Base-by-base conservation (phyloP, 345 rosid species). In the Gossypium arboreum region DNA sequence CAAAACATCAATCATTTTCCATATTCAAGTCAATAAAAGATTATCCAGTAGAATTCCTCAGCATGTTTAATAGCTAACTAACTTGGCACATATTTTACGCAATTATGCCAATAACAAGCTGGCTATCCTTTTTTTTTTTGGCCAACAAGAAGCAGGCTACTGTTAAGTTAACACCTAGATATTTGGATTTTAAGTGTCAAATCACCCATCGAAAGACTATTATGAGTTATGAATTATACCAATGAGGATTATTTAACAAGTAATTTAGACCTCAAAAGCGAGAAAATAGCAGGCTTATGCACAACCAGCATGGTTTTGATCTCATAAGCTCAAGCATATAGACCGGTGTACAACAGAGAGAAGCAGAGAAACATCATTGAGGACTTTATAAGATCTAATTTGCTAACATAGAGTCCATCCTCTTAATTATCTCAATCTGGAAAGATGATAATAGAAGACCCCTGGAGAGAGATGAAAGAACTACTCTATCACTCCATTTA, bases 11-110 rank as follows among this genome's bases (percentile, higher is more conserved):
- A 66, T 15, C 52, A 20, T 66, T 66, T 66, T 25, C 24, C 58
- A 68, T 50, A 41, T 68, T 51, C 59, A 50, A 68, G 44, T 7
- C 22, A 15, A 48, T 48, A 48, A 48, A 48, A 47, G 56, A 24
- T 47, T 13, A 50, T 48, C n/a, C n/a, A 2, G 50, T 41, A 48
- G 57, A 68, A 12, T 68, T 48, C 50, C 55, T 6, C 72, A 48
- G 41, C 22, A 48, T 47, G 57, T 8, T 68, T 57, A 68, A 20
- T 68, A 48, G 72, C 72, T 50, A 68, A 68, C 27, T 68, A 9
- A n/a, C 39, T 3, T 6, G 29, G 24, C 13, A 50, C 0, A 68
- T 8, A 68, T 25, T 27, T 68, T 51, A 50, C 58, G 51, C 58
- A 68, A 50, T 25, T 25, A 68, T 50, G 41, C 43, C 58, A 16